These are phyloP conservation scores for Mycena chlorophos DNA, from an alignment of 768 basidiomycete species.

Conservation along the genomic window DNA sequence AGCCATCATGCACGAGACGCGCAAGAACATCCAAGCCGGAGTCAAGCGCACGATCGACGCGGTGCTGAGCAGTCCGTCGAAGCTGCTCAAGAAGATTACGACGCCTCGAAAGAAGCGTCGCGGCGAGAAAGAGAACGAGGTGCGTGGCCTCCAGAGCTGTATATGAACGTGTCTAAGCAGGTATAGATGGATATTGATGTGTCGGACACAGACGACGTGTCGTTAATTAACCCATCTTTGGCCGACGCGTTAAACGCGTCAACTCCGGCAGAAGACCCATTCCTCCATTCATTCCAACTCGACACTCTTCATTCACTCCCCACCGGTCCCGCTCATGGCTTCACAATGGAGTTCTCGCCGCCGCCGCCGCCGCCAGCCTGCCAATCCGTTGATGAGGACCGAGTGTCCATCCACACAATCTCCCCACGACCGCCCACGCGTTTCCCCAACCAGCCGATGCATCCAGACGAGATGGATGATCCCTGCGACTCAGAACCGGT, in stretches of 20 bases:
- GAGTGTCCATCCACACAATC: not conserved
- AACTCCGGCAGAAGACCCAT: not conserved
- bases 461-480: not conserved
- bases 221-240: not conserved
- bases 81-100: not conserved
- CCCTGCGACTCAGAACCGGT: not conserved
- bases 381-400: not conserved
- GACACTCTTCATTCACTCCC: not conserved
- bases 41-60: not conserved
- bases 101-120: not conserved
- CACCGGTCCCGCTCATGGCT: not conserved
- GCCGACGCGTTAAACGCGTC: no score
- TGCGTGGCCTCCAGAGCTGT: not conserved
- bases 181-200: not conserved
- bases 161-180: not conserved
- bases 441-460: not conserved
- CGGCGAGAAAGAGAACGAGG: not conserved
- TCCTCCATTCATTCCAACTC: not conserved
- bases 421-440: not conserved
- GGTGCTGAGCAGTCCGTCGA: not conserved
- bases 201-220: not conserved
- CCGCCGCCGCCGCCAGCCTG: no score
- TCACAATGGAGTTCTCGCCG: not conserved
- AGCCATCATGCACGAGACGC: not conserved
- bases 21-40: not conserved